Base-by-base conservation (phyloP, 495 filamentous ascomycete genomes). In the Aspergillus nanangensis region DNA sequence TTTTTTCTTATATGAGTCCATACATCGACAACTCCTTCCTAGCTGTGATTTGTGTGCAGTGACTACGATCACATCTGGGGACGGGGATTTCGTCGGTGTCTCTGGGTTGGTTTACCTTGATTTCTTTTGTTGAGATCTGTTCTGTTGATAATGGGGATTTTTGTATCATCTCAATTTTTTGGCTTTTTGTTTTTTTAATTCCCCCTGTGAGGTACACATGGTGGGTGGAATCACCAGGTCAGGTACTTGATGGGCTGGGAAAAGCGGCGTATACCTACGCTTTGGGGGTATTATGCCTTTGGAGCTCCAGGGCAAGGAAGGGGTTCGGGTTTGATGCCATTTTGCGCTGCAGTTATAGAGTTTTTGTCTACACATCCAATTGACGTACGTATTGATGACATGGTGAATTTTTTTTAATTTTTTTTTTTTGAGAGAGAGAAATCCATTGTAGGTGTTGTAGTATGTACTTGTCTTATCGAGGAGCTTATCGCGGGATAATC, bases 61-160 rank as follows among this genome's bases (percentile, higher is more conserved):
- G 44, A 10, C 35, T 25, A 33, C 43, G 14, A 40, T 34, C 29
- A 44, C 32, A 21, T 55, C 56, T 58, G 53, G 47, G 58, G 52
- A 54, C 52, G 56, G 58, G 51, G 47, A 32, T 41, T 51, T 55
- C n/a, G n/a, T n/a, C n/a, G n/a, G n/a, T n/a, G n/a, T n/a, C n/a
- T n/a, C n/a, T n/a, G n/a, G n/a, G n/a, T n/a, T n/a, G 13, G 19
- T 37, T 21, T 29, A 31, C 38, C 32, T 34, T 36, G 27, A 44
- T 39, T 45, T 27, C 50, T 43, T 52, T 55, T 51, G 52, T n/a
- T n/a, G n/a, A n/a, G n/a, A n/a, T n/a, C n/a, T n/a, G n/a, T n/a
- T n/a, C n/a, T n/a, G 57, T 59, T 58, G 53, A 50, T 61, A 54
- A 54, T 54, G 56, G 58, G 51, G 47, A 32, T 41, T 51, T 55